A percentile compares a stretch with the other conserved stretches of the same genome.
phyloP scores from a whole-genome alignment of 495 filamentous ascomycete genomes.

The Podospora tetraspora region DNA sequence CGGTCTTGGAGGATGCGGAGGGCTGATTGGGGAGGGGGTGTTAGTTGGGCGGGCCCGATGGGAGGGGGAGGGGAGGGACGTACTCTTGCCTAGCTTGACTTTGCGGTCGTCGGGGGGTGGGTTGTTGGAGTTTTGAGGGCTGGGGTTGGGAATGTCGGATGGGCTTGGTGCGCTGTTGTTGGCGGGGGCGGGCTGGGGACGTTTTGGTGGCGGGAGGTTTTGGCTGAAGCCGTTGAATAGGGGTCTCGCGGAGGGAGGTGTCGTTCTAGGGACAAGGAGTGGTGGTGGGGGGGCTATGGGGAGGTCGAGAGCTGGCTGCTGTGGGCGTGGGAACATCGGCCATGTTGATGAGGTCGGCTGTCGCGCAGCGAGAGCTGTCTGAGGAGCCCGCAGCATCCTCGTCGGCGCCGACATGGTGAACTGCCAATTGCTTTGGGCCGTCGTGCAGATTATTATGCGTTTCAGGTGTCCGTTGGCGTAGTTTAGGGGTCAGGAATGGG shows the following conservation, averaged over 20 bases:
- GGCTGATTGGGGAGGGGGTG: slow-evolving; percentile 47
- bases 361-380: not conserved
- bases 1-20: slow-evolving; percentile 79
- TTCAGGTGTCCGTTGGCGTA: not conserved
- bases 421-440: not conserved
- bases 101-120: slow-evolving; percentile 66
- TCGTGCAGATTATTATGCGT: not conserved
- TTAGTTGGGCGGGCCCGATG: not conserved
- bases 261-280: not conserved
- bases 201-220: not conserved
- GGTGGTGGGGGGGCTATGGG: slow-evolving; percentile 11
- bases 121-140: slow-evolving; percentile 2
- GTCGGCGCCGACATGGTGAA: slow-evolving; percentile 19
- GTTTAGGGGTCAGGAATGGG: not conserved
- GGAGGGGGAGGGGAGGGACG: slow-evolving; percentile 21
- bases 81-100: slow-evolving; percentile 86
- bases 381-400: slow-evolving; percentile 12
- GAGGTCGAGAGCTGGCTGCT: not conserved
- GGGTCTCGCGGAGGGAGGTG: not conserved
- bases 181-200: not conserved
- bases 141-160: slow-evolving; percentile 7
- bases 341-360: slow-evolving; percentile 1
- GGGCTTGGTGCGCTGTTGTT: slow-evolving; percentile 12
- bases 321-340: not conserved
- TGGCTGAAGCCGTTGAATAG: slow-evolving; percentile 6